Evolutionary conservation across 345 rosid genomes (phyloP).

Genomic region (Lepidium aucheri): DNA sequence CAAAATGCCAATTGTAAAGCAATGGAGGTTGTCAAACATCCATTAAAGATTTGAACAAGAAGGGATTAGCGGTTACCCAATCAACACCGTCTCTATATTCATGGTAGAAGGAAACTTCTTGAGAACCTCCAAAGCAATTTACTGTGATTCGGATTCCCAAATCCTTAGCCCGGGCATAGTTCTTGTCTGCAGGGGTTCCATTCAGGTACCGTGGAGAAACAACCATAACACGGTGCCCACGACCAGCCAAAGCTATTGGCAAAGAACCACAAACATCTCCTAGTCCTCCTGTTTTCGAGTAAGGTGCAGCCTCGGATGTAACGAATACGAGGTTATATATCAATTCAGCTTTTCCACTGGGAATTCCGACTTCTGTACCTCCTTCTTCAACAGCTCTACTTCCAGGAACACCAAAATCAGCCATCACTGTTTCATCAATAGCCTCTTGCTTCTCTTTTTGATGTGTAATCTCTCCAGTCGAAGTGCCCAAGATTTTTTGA

Average conservation of each 20-base stretch:
- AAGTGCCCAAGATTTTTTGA: slow-evolving; percentile 17
- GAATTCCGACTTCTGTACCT: slow-evolving; percentile 25
- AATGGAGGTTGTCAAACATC: neutral
- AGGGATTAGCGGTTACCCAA: slow-evolving; percentile 50
- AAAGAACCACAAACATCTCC: slow-evolving; percentile 97
- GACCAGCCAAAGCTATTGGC: slow-evolving; percentile 69
- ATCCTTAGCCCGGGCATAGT: slow-evolving; percentile 42
- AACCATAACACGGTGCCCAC: slow-evolving; percentile 95
- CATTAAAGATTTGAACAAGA: neutral
- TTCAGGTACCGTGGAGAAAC: slow-evolving; percentile 72
- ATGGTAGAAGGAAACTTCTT: slow-evolving; percentile 78
- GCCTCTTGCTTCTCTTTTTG: neutral
- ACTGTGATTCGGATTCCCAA: slow-evolving; percentile 36
- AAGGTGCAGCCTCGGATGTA: slow-evolving; percentile 92
- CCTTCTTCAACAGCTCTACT: slow-evolving; percentile 25
- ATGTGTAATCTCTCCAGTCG: slow-evolving; percentile 12
- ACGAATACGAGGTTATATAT: slow-evolving; percentile 61
- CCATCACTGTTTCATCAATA: slow-evolving; percentile 13
- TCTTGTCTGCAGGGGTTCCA: slow-evolving; percentile 52
- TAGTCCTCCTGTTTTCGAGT: slow-evolving; percentile 92
- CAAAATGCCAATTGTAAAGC: neutral
- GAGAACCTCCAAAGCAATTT: slow-evolving; percentile 68
- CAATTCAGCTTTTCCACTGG: slow-evolving; percentile 26
- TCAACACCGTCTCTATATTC: slow-evolving; percentile 87
- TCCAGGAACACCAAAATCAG: slow-evolving; percentile 16